Evolutionary conservation across 306 rosid species (phyloP), one percentile per base, ranked within the genome.

Genomic region (Cucumis melo): DNA sequence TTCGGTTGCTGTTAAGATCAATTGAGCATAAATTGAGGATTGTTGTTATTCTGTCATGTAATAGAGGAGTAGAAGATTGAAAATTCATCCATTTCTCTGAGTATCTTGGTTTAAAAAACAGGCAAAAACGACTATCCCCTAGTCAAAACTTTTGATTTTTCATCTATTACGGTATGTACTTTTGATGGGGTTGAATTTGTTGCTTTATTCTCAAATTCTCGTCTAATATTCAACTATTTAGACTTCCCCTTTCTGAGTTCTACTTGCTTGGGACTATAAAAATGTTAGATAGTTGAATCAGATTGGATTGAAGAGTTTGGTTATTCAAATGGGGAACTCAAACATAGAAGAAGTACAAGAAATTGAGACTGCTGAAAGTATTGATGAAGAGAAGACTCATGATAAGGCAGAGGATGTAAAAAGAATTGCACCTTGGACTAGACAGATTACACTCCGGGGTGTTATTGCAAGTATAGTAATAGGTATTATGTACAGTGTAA

Each of bases 391-490:
- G 68, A 92, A 90, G 82, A 83, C 65, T 53, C 66, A 81, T 51
- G 77, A 54, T 10, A 88, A 84, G 82, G 17, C 81, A 27, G 93
- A 84, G 62, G 91, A 89, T 10, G 8, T 83, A 62, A 85, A 76
- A 59, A 89, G 83, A 81, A 82, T 89, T 51, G 71, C 83, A 19
- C 96, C 95, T 70, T 95, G 98, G 99, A 62, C 61, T 20, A 86
- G 10, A 55, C 99, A 95, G 76, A 88, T 95, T 7, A 95, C 99
- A n/a, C 2, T 88, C 57, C 78, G 99, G 51, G 99, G 98, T 56
- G 78, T 95, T 1, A 13, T 89, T 15, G 91, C 98, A 5, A 95
- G 99, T 73, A 10, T 86, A 10, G 51, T 81, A 8, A 89, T 95
- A 80, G 99, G 99, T 41, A 51, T 76, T 24, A 84, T 95, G 48